Evolutionary conservation across 768 basidiomycete species (phyloP).

Genomic region (Cystobasidium onofrii): DNA sequence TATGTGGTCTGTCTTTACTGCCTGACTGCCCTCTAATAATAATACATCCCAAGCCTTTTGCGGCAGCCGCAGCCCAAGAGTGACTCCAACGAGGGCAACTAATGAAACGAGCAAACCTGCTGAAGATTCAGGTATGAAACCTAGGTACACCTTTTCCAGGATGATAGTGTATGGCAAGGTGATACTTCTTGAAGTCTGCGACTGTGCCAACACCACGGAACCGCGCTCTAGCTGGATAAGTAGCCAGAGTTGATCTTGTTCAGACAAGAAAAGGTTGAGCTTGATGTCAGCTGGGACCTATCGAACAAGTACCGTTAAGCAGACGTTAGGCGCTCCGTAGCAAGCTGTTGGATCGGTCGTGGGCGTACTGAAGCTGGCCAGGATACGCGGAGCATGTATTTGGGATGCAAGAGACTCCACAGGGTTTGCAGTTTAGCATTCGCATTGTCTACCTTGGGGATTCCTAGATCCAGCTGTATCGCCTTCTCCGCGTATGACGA

Average conservation of each 20-base stretch:
- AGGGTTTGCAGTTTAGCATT: not conserved
- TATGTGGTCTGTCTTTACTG: too few species aligned
- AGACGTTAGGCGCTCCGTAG: too few species aligned
- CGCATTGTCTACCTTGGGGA: too few species aligned
- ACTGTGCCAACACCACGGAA: not conserved
- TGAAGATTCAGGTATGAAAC: not conserved
- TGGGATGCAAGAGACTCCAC: not conserved
- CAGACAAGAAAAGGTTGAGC: not conserved
- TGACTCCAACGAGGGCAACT: not conserved
- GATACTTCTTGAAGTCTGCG: not conserved
- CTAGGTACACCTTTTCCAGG: conserved; percentile 1
- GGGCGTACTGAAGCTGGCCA: conserved; percentile 18
- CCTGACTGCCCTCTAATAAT: too few species aligned
- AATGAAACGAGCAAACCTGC: not conserved
- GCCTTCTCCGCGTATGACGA: not conserved
- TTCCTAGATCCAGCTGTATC: too few species aligned
- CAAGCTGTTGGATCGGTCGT: not conserved
- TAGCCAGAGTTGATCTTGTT: not conserved
- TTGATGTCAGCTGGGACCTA: not conserved
- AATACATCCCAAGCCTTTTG: too few species aligned
- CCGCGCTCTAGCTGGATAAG: not conserved
- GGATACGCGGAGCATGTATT: not conserved
- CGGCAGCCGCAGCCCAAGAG: not conserved
- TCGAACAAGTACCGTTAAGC: too few species aligned
- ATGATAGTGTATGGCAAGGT: not conserved